Percentiles rank a stretch among this genome's conserved stretches.
phyloP scores from a whole-genome alignment of 2,329 filamentous ascomycete species.

The Fusarium anguioides region DNA sequence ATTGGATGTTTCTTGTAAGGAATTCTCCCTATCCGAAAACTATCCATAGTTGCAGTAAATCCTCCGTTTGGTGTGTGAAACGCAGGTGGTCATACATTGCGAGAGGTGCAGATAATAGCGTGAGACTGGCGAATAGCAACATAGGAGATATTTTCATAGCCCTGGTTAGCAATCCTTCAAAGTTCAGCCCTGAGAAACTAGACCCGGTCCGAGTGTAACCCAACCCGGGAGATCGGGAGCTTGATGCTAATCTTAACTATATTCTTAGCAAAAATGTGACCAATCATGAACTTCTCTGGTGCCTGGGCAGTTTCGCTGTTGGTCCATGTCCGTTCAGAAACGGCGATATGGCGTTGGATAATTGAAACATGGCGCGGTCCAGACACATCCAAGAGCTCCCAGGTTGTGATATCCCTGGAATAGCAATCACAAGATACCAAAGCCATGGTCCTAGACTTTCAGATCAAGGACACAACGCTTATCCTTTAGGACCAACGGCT shows the following conservation, averaged over 20 bases:
- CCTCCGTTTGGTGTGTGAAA: conserved; percentile 9
- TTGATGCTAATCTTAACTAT: conserved; percentile 10
- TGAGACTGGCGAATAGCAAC: not conserved
- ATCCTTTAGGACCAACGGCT: not conserved
- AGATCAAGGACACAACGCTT: not conserved
- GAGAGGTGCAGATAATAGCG: conserved; percentile 12
- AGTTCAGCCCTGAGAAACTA: conserved; percentile 40
- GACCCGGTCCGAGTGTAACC: conserved; percentile 23
- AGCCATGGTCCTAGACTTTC: conserved; percentile 17
- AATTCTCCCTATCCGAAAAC: conserved; percentile 1
- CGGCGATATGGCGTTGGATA: conserved; percentile 13
- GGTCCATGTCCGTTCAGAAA: conserved; percentile 23
- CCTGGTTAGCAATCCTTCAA: conserved; percentile 21
- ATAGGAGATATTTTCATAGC: not conserved
- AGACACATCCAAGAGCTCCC: conserved; percentile 9
- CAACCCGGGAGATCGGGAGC: conserved; percentile 19
- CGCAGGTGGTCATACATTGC: conserved; percentile 9
- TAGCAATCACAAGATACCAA: not conserved
- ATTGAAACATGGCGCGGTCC: conserved; percentile 42
- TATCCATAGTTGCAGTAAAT: not conserved
- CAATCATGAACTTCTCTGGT: conserved; percentile 1
- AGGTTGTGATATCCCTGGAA: conserved; percentile 6
- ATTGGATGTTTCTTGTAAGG: not conserved
- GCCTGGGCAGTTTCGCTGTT: not conserved
- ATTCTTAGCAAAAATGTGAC: not conserved